phyloP scores from a whole-genome alignment of 139 green algal species.

The Ettlia oleoabundans region DNA sequence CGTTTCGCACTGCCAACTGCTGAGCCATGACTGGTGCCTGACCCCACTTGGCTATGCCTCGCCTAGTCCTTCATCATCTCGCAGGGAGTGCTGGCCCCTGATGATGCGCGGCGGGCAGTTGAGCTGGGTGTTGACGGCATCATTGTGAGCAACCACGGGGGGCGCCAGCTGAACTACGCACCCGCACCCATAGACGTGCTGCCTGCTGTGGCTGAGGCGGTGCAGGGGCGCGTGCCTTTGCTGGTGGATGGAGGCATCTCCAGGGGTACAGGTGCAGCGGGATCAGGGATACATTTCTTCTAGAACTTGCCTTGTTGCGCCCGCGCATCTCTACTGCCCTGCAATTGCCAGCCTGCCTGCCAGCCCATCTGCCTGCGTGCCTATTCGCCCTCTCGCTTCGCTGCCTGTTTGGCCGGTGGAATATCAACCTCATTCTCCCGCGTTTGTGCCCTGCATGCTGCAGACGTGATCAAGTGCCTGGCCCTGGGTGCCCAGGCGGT shows the following conservation, averaged over 20 bases:
- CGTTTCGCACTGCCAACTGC: too few species aligned
- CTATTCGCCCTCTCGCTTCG: too few species aligned
- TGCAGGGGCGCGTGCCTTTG: constrained; percentile 76
- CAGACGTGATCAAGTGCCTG: constrained; percentile 82
- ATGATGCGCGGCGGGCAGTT: constrained; percentile 79
- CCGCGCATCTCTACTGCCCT: background rate
- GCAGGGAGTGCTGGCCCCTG: constrained; percentile 80
- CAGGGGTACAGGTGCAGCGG: constrained; percentile 82
- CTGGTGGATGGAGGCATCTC: constrained; percentile 88
- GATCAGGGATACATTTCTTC: too few species aligned
- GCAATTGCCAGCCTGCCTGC: background rate
- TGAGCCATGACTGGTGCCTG: too few species aligned
- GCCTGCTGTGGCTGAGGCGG: constrained; percentile 69
- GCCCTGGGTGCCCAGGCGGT: constrained; percentile 89
- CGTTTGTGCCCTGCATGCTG: constrained; percentile 52
- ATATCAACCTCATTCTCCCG: constrained; percentile 37
- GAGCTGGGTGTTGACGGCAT: constrained; percentile 82
- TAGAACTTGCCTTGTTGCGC: background rate
- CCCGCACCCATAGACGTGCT: constrained; percentile 80
- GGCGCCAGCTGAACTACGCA: constrained; percentile 90
- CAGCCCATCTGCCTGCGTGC: too few species aligned
- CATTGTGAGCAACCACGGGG: constrained; percentile 83
- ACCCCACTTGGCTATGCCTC: too few species aligned
- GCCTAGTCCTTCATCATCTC: too few species aligned
- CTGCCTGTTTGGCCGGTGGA: too few species aligned